Conservation (phyloP, 371 early-diverging fungal species). For the Mucor saturninus region DNA sequence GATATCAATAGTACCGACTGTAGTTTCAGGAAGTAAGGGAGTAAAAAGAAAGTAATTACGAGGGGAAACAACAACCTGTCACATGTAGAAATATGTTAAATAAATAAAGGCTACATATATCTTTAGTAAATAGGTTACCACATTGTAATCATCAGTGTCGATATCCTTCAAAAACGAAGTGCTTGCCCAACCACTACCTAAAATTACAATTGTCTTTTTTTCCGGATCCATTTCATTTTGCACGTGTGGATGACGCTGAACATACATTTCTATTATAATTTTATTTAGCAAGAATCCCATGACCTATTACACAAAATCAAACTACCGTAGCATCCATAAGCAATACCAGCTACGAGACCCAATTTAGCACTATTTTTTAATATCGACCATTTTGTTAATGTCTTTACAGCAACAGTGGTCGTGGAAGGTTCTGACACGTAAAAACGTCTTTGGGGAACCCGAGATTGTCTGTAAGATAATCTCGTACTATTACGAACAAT, state of each 20-base stretch:
- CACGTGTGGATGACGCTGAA: conserved; percentile 63
- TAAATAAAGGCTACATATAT: not conserved
- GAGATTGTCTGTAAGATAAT: not conserved
- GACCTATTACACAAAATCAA: not conserved
- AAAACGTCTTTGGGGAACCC: conserved; percentile 2
- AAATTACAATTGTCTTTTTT: conserved; percentile 80
- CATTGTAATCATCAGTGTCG: conserved; percentile 78
- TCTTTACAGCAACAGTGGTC: conserved; percentile 1
- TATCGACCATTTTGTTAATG: conserved; percentile 18
- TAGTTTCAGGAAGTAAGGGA: conserved; percentile 85
- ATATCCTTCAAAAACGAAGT: conserved; percentile 77
- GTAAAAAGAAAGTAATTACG: conserved; percentile 95
- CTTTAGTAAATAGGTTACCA: conserved; percentile 49
- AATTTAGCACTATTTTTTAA: conserved; percentile 40
- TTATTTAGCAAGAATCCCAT: not conserved
- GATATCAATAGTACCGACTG: conserved; percentile 86
- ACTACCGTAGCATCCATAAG: conserved; percentile 47
- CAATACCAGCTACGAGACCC: conserved; percentile 38
- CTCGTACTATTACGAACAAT: not conserved
- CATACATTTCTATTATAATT: conserved; percentile 45
- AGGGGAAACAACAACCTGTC: conserved; percentile 76
- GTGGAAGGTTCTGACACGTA: conserved; percentile 7
- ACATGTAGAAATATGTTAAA: not conserved
- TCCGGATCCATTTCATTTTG: conserved; percentile 73
- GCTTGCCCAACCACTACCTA: conserved; percentile 89